Evolutionary conservation across 208 protist species (phyloP), one percentile per base, ranked within the genome.

Genomic region (Tritrichomonas musculus): DNA sequence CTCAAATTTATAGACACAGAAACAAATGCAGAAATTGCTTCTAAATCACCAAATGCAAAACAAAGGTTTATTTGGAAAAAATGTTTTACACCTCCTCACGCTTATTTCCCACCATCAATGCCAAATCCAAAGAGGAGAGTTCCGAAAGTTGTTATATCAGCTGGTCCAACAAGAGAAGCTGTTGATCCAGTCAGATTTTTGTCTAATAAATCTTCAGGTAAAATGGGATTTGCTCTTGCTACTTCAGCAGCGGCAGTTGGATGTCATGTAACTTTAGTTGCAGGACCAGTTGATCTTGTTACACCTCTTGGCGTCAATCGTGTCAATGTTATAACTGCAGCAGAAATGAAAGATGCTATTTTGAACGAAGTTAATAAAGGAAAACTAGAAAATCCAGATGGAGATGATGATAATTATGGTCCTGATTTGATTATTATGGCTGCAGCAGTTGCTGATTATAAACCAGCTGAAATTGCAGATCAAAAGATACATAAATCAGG

Each of bases 161-260:
- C 73, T 1, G 73, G 73, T n/a, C n/a, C 73, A 9, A 84, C 73
- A n/a, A 22, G 44, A 53, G 73, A 84, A 84, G 11, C 36, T n/a
- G 4, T 84, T 25, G 73, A 84, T 84, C 73, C 73, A 53, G 73
- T 84, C 9, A 9, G 73, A 25, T 84, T 84, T 25, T 27, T 84
- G 25, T 22, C 41, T n/a, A 84, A 84, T 84, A 11, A 53, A 39
- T 84, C 73, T 33, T 33, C 41, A 27, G 73, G 73, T 17, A 84
- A 84, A 84, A 84, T 84, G 73, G 73, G 73, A 53, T 84, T 84
- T 53, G 36, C 73, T 39, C 20, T 84, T 84, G 73, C 73, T 20
- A 53, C 49, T 47, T 36, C 20, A 53, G 36, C 41, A 33, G 14
- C 36, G 41, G 2, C n/a, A n/a, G 9, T 11, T 84, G 73, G 73